Percentiles rank a stretch among this genome's conserved stretches.
phyloP scores from a whole-genome alignment of 1,284 basidiomycete genomes.

The Fomitopsis schrenkii region DNA sequence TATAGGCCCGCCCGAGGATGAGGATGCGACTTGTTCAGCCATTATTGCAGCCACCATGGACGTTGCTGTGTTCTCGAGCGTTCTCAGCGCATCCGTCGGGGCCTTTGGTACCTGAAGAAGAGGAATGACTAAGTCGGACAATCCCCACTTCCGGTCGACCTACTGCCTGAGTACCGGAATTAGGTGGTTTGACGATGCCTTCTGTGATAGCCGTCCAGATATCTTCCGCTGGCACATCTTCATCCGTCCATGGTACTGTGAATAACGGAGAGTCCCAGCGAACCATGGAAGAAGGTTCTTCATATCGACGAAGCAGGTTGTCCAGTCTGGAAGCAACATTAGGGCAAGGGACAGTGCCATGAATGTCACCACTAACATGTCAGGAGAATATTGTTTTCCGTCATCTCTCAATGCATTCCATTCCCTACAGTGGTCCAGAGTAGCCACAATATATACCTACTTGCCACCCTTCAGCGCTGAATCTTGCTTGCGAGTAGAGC shows the following conservation, averaged over 20 bases:
- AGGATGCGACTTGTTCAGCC: slow-evolving; percentile 46
- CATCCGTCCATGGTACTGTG: slow-evolving; percentile 76
- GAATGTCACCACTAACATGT: slow-evolving; percentile 57
- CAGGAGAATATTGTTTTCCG: slow-evolving; percentile 54
- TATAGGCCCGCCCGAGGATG: slow-evolving; percentile 47
- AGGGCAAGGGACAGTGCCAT: background rate
- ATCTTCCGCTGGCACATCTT: slow-evolving; percentile 60
- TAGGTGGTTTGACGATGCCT: slow-evolving; percentile 82
- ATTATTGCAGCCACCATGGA: slow-evolving; percentile 68
- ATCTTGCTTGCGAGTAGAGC: background rate
- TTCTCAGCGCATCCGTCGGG: slow-evolving; percentile 77
- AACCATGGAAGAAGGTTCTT: slow-evolving; percentile 96
- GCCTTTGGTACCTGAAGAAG: slow-evolving; percentile 64
- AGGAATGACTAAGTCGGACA: background rate
- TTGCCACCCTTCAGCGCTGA: slow-evolving; percentile 14
- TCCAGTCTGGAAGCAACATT: slow-evolving; percentile 60
- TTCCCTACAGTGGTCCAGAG: slow-evolving; percentile 70
- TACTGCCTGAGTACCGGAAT: slow-evolving; percentile 80
- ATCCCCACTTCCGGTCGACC: slow-evolving; percentile 21
- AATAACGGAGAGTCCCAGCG: slow-evolving; percentile 97
- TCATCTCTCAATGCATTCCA: slow-evolving; percentile 66
- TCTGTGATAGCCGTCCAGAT: slow-evolving; percentile 84
- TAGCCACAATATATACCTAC: slow-evolving; percentile 77
- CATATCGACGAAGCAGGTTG: slow-evolving; percentile 85
- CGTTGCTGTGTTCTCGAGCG: slow-evolving; percentile 70